Conservation (phyloP, 176 grass and related monocot genomes). For the Carex littledalei region DNA sequence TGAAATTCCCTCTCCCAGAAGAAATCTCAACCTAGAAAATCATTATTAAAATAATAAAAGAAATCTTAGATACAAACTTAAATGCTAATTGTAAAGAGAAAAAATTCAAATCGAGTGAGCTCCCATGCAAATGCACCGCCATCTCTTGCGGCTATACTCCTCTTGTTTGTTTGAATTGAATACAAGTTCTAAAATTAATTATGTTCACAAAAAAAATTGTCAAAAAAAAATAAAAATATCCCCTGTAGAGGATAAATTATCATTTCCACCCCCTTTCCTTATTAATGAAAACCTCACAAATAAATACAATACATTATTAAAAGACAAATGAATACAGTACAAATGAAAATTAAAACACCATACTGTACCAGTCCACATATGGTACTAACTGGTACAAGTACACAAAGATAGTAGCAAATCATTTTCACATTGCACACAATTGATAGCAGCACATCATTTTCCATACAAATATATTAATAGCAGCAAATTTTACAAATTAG, state of each 20-base stretch:
- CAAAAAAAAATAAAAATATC: neutral
- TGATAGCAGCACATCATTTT: too few relatives aligned
- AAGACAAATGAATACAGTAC: too few relatives aligned
- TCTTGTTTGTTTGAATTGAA: slow-evolving; percentile 77
- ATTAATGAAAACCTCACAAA: neutral
- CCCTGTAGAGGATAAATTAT: neutral
- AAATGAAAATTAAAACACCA: too few relatives aligned
- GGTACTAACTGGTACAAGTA: too few relatives aligned
- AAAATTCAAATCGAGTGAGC: slow-evolving; percentile 48
- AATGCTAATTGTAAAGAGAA: neutral
- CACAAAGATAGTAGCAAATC: too few relatives aligned
- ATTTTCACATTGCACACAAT: too few relatives aligned
- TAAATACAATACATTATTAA: too few relatives aligned
- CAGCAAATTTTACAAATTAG: too few relatives aligned
- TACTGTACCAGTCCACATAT: too few relatives aligned
- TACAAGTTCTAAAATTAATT: slow-evolving; percentile 58
- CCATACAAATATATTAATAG: too few relatives aligned
- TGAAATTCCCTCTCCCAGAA: slow-evolving; percentile 68
- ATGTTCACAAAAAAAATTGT: neutral
- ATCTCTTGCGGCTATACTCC: slow-evolving; percentile 55
- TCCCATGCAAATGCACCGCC: slow-evolving; percentile 77
- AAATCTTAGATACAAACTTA: neutral
- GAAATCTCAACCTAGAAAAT: slow-evolving; percentile 65
- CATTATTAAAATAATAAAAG: slow-evolving; percentile 8
- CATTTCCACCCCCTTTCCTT: neutral